phyloP scores from a whole-genome alignment of 1,284 basidiomycete species.

The Malassezia japonica region DNA sequence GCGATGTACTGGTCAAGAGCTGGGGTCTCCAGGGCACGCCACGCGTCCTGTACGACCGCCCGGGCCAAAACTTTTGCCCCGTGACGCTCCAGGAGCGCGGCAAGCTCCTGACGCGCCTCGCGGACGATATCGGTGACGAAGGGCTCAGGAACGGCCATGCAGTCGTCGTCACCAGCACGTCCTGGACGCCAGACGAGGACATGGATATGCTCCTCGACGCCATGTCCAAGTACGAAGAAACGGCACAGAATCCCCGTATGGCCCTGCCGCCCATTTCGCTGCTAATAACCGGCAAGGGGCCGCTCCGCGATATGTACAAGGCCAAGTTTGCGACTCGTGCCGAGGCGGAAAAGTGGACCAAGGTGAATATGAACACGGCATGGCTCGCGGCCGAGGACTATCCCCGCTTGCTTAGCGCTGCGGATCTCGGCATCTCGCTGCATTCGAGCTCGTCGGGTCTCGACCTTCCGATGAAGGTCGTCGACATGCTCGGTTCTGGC shows the following conservation, averaged over 20 bases:
- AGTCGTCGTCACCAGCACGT: slow-evolving; percentile 80
- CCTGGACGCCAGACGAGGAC: slow-evolving; percentile 97
- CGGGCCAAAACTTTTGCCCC: not conserved
- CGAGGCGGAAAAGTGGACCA: slow-evolving; percentile 62
- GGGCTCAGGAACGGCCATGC: slow-evolving; percentile 57
- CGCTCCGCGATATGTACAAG: slow-evolving; percentile 67
- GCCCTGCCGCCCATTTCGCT: slow-evolving; percentile 53
- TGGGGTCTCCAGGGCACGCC: slow-evolving; percentile 56
- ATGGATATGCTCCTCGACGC: slow-evolving; percentile 61
- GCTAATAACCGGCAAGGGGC: slow-evolving; percentile 86
- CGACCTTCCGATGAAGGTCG: slow-evolving; percentile 98
- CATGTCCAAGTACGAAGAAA: slow-evolving; percentile 57
- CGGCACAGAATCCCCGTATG: slow-evolving; percentile 47
- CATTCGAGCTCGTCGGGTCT: slow-evolving; percentile 81
- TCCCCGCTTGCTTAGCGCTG: slow-evolving; percentile 56
- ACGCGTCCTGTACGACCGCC: slow-evolving; percentile 53
- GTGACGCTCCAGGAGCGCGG: not conserved
- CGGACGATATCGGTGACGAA: not conserved
- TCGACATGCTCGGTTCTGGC: slow-evolving; percentile 97
- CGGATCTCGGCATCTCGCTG: slow-evolving; percentile 81
- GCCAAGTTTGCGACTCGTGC: slow-evolving; percentile 57
- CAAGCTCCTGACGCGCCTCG: not conserved
- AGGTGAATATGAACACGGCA: slow-evolving; percentile 59
- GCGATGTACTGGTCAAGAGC: slow-evolving; percentile 59
- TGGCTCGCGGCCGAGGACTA: slow-evolving; percentile 36